Evolutionary conservation across 306 rosid genomes (phyloP).

Genomic region (Styphnolobium japonicum): DNA sequence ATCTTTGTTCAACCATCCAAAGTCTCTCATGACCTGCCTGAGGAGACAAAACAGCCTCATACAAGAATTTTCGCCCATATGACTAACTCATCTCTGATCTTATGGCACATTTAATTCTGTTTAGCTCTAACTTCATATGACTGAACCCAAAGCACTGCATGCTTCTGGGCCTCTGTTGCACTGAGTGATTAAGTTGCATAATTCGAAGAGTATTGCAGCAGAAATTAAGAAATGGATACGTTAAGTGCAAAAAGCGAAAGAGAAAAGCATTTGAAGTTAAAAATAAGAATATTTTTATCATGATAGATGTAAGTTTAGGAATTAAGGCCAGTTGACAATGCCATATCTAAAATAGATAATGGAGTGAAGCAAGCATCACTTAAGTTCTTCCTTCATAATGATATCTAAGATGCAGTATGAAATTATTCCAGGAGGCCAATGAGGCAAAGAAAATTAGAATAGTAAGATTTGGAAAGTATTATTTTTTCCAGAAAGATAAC

Average conservation of each 20-base stretch:
- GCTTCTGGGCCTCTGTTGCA: neutral
- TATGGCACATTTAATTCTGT: neutral
- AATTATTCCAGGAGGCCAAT: neutral
- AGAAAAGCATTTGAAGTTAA: neutral
- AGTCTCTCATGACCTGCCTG: conserved; percentile 35
- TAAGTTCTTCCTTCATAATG: neutral
- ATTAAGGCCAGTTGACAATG: neutral
- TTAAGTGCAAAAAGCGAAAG: neutral
- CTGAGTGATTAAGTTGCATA: neutral
- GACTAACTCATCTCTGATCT: conserved; percentile 7
- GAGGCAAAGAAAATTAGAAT: neutral
- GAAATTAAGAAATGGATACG: neutral
- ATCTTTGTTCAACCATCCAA: conserved; percentile 25
- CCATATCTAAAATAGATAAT: neutral
- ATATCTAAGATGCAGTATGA: neutral
- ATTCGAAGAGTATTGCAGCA: neutral
- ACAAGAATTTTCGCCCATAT: conserved; percentile 38
- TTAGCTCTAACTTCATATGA: conserved; percentile 5
- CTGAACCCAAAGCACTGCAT: neutral
- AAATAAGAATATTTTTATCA: neutral
- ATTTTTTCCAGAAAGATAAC: neutral
- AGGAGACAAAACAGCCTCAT: conserved; percentile 34
- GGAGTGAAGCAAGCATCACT: neutral
- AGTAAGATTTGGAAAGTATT: neutral
- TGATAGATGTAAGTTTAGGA: neutral